Evolutionary conservation across 129 eudicot species (phyloP).

Genomic region (Dittrichia graveolens): DNA sequence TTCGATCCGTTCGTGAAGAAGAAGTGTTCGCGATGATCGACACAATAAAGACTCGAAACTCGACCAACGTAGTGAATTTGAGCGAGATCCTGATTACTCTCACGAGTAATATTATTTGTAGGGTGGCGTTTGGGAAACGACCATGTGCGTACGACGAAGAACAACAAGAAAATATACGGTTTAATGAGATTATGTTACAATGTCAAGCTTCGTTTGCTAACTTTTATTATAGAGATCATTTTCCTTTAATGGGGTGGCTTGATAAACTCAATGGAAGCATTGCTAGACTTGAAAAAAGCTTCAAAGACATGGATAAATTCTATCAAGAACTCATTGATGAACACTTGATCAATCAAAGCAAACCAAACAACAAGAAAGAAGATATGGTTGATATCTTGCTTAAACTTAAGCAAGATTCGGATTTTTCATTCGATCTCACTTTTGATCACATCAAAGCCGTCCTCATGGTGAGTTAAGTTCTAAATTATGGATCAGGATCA

Average conservation of each 20-base stretch:
- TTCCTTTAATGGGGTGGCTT: constrained; percentile 50
- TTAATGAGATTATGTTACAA: constrained; percentile 27
- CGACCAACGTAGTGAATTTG: constrained; percentile 20
- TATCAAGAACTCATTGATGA: constrained; percentile 40
- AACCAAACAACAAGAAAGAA: background rate
- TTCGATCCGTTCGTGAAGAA: constrained; percentile 40
- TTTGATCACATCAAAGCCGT: constrained; percentile 48
- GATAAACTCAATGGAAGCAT: constrained; percentile 42
- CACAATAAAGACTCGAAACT: background rate
- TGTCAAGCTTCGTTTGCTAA: constrained; percentile 24
- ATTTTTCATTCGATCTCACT: constrained; percentile 31
- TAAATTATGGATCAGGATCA: too few relatives aligned
- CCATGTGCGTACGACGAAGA: constrained; percentile 1
- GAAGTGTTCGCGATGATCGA: constrained; percentile 38
- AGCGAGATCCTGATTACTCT: constrained; percentile 30
- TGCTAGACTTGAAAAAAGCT: constrained; percentile 29
- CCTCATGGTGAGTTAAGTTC: constrained; percentile 32
- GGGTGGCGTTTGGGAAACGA: constrained; percentile 41
- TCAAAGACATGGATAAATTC: constrained; percentile 35
- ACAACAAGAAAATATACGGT: background rate
- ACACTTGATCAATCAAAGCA: constrained; percentile 17
- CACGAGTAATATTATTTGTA: constrained; percentile 30
- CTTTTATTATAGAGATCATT: constrained; percentile 37
- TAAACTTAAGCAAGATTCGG: constrained; percentile 22
- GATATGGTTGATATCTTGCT: constrained; percentile 46